A percentile compares a stretch with the other conserved stretches of the same genome.
Evolutionary conservation across 495 filamentous ascomycete genomes (phyloP).

Genomic region (Hypoxylon subgilvum): DNA sequence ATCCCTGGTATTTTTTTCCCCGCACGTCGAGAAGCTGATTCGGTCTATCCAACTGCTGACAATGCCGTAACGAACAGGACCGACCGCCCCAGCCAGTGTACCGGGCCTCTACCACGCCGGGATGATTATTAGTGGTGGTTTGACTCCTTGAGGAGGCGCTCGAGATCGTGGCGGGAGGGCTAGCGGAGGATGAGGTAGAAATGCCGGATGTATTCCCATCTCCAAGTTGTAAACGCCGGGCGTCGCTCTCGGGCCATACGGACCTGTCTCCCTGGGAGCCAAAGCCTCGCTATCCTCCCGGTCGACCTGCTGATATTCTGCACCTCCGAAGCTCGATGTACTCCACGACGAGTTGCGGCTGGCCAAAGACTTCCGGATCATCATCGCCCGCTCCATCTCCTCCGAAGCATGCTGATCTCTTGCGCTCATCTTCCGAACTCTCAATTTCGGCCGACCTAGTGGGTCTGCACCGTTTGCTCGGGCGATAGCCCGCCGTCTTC

Average conservation of each 20-base stretch:
- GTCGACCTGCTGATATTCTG: conserved; percentile 7
- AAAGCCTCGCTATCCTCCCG: conserved; percentile 24
- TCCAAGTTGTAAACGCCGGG: conserved; percentile 42
- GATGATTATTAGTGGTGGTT: conserved; percentile 15
- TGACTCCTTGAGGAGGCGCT: conserved; percentile 25
- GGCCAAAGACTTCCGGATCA: conserved; percentile 57
- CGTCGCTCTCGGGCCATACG: conserved; percentile 31
- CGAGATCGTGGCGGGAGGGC: conserved; percentile 39
- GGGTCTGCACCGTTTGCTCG: conserved; percentile 27
- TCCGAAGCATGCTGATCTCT: conserved; percentile 40
- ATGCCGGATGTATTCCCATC: conserved; percentile 30
- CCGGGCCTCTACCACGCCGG: neutral
- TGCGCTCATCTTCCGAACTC: conserved; percentile 37
- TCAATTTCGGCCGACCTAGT: conserved; percentile 25
- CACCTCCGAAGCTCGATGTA: neutral
- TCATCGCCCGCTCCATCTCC: conserved; percentile 47
- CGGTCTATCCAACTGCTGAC: no score
- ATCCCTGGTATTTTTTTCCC: no score
- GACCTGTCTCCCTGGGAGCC: conserved; percentile 36
- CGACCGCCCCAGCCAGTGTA: no score
- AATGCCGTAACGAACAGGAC: no score
- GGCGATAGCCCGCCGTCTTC: conserved; percentile 31
- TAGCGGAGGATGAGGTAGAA: conserved; percentile 34
- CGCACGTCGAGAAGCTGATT: no score
- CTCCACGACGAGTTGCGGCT: conserved; percentile 42